Conservation (phyloP, 163 green algal species). For the Volvox carteri region DNA sequence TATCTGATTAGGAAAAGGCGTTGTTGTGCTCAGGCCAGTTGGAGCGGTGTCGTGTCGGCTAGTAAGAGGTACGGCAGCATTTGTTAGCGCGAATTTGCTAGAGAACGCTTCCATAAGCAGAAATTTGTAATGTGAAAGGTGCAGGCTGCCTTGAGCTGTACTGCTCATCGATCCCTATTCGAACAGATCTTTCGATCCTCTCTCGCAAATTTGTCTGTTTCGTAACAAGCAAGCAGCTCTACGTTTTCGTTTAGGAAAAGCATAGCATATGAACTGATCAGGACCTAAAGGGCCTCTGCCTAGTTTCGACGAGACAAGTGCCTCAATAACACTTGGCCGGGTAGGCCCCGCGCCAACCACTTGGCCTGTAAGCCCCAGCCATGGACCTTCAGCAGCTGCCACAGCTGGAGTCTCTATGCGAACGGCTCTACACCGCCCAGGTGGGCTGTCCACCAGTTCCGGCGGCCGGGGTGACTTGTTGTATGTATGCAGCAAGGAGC, state of each 20-base stretch:
- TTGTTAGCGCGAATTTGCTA: not conserved
- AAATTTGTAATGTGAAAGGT: not conserved
- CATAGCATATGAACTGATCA: too few species aligned
- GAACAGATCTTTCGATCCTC: too few species aligned
- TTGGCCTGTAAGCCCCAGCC: not conserved
- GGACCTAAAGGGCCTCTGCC: too few species aligned
- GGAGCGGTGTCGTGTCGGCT: not conserved
- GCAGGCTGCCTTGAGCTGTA: too few species aligned
- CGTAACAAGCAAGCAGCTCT: too few species aligned
- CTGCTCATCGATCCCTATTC: too few species aligned
- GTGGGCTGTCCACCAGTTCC: slow-evolving; percentile 54
- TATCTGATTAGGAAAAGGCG: not conserved
- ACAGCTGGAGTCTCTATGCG: slow-evolving; percentile 92
- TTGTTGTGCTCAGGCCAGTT: not conserved
- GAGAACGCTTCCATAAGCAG: not conserved
- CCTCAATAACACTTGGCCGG: slow-evolving; percentile 2
- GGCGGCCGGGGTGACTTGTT: not conserved
- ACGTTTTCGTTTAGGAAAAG: too few species aligned
- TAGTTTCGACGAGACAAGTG: not conserved
- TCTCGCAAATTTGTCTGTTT: too few species aligned
- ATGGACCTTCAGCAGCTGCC: slow-evolving; percentile 78
- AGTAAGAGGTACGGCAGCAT: not conserved
- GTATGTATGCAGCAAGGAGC: not conserved
- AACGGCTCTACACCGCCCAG: slow-evolving; percentile 92
- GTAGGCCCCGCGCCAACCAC: slow-evolving; percentile 22